Percentiles rank a stretch among this genome's conserved stretches.
phyloP scores from a whole-genome alignment of 805 yeast species.

The Nakazawaea ishiwadae region DNA sequence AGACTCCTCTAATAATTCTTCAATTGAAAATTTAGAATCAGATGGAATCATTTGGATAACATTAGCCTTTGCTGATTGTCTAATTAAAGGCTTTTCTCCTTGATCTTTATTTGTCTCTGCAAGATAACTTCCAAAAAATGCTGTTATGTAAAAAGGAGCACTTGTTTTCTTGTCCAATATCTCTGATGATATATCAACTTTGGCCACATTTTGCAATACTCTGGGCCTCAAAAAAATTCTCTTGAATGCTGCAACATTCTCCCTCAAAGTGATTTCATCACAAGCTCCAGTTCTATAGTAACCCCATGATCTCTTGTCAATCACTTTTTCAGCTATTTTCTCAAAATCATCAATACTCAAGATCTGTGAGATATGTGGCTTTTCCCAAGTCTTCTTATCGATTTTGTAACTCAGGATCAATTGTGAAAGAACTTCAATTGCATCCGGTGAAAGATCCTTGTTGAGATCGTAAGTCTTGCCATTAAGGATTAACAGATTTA shows the following conservation, averaged over 20 bases:
- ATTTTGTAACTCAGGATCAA: background rate
- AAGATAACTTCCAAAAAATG: constrained; percentile 38
- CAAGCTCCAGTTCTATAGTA: constrained; percentile 41
- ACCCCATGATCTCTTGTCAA: constrained; percentile 40
- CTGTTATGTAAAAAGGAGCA: constrained; percentile 40
- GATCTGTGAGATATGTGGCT: constrained; percentile 36
- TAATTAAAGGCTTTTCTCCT: constrained; percentile 36
- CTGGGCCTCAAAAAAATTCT: constrained; percentile 37
- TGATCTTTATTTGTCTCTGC: constrained; percentile 30
- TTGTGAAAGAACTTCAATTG: too few species aligned
- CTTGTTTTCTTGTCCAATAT: constrained; percentile 33
- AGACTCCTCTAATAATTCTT: constrained; percentile 35
- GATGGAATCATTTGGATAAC: constrained; percentile 41
- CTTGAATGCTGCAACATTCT: constrained; percentile 37
- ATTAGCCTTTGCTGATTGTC: constrained; percentile 31
- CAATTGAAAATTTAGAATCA: constrained; percentile 35
- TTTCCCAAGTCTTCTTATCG: too few species aligned
- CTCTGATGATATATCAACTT: constrained; percentile 31
- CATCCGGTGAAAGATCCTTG: constrained; percentile 18
- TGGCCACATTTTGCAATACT: constrained; percentile 32
- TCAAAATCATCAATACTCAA: constrained; percentile 42
- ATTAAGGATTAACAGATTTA: background rate
- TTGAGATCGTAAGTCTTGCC: background rate
- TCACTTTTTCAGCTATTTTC: constrained; percentile 38
- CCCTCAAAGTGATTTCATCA: constrained; percentile 40